phyloP scores from a whole-genome alignment of 2,329 filamentous ascomycete species.

The Colletotrichum cuscutae region DNA sequence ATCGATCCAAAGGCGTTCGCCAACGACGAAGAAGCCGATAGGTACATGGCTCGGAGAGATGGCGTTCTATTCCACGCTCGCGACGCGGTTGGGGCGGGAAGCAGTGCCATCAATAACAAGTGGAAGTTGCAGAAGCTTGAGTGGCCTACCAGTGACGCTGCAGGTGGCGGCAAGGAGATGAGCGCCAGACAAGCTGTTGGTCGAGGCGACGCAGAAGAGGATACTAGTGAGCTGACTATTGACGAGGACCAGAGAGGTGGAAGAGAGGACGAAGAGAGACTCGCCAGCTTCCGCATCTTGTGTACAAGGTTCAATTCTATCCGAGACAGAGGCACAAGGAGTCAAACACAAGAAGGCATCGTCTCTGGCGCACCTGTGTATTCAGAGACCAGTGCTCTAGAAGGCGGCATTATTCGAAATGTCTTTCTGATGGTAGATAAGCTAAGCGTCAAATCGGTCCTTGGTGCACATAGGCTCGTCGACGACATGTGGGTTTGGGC shows the following conservation, averaged over 20 bases:
- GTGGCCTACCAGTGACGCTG: neutral
- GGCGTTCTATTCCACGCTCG: neutral
- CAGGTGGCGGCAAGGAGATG: neutral
- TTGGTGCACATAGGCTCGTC: neutral
- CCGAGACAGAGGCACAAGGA: neutral
- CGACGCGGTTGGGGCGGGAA: neutral
- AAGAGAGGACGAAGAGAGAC: neutral
- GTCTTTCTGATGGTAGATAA: neutral
- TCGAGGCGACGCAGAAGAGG: neutral
- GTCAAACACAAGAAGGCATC: neutral
- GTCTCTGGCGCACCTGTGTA: neutral
- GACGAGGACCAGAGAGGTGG: neutral
- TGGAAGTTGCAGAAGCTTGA: neutral
- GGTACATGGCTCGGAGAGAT: neutral
- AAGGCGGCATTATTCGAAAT: neutral
- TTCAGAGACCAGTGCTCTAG: neutral
- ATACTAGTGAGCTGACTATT: neutral
- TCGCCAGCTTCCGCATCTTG: neutral
- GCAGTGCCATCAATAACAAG: neutral
- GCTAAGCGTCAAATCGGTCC: neutral
- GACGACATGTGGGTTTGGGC: conserved; percentile 22
- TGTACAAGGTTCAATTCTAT: neutral
- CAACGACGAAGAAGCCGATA: neutral
- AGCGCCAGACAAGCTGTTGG: neutral
- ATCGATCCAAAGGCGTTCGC: neutral